phyloP scores from a whole-genome alignment of 345 rosid species.

The Iberis pinnata region DNA sequence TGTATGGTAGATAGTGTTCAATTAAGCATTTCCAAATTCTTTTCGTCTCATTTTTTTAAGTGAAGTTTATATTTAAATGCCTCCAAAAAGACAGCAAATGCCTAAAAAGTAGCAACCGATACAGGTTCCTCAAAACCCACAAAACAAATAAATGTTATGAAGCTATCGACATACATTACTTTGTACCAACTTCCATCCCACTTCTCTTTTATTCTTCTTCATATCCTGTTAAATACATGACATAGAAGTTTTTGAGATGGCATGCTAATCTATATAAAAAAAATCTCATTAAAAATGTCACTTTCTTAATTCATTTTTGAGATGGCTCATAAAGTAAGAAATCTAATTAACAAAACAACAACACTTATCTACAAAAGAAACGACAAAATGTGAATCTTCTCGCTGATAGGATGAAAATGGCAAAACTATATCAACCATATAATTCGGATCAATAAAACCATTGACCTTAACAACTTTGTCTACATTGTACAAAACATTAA shows the following conservation, averaged over 20 bases:
- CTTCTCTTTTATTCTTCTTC: conserved; percentile 72
- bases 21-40: too few relatives aligned
- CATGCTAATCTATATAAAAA: conserved; percentile 6
- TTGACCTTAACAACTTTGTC: conserved; percentile 45
- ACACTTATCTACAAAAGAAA: conserved; percentile 47
- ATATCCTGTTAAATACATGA: conserved; percentile 35
- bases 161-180: conserved; percentile 70
- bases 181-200: conserved; percentile 70
- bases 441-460: conserved; percentile 57
- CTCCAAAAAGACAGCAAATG: conserved; percentile 21
- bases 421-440: conserved; percentile 59
- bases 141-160: conserved; percentile 52
- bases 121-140: conserved; percentile 68
- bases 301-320: conserved; percentile 66
- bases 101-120: conserved; percentile 64
- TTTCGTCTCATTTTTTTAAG: too few relatives aligned
- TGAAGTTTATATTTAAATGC: too few relatives aligned
- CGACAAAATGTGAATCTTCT: conserved; percentile 64
- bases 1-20: too few relatives aligned
- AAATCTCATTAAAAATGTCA: conserved; percentile 20
- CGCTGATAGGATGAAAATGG: conserved; percentile 41
- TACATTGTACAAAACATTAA: conserved; percentile 56
- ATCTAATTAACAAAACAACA: conserved; percentile 47
- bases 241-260: conserved; percentile 18
- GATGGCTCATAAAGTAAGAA: conserved; percentile 51